A percentile compares a stretch with the other conserved stretches of the same genome.
phyloP scores from a whole-genome alignment of 345 rosid genomes.

The Balakata baccata region DNA sequence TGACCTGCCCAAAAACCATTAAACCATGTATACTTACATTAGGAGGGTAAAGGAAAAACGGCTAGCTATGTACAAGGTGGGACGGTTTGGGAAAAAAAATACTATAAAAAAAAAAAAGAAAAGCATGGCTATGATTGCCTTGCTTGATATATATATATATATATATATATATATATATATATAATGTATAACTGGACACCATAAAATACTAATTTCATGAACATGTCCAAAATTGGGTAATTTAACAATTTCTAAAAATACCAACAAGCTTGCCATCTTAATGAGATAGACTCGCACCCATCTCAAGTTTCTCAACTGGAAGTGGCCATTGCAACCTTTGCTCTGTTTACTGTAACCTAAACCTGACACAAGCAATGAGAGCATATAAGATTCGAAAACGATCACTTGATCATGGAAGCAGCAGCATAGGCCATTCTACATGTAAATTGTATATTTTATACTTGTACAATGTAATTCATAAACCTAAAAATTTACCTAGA shows the following conservation, averaged over 20 bases:
- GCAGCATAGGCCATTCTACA: not conserved
- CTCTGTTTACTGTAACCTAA: not conserved
- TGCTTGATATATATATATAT: not conserved
- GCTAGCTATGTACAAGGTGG: slow-evolving; percentile 22
- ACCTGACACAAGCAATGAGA: not conserved
- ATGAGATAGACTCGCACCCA: not conserved
- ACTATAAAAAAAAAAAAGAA: not conserved
- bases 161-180: slow-evolving; percentile 12
- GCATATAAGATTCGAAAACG: not conserved
- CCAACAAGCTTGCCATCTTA: slow-evolving; percentile 11
- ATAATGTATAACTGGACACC: slow-evolving; percentile 24
- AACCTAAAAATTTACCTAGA: slow-evolving; percentile 13
- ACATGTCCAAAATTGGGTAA: slow-evolving; percentile 28
- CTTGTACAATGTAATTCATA: not conserved
- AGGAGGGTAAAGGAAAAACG: not conserved
- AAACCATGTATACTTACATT: slow-evolving; percentile 18
- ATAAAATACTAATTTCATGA: slow-evolving; percentile 18
- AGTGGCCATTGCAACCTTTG: not conserved
- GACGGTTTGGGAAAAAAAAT: slow-evolving; percentile 3
- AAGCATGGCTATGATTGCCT: slow-evolving; percentile 15
- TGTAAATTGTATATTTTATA: too few relatives aligned
- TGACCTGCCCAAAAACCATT: not conserved
- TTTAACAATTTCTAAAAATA: slow-evolving; percentile 1
- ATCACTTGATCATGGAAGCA: not conserved
- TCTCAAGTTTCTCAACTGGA: slow-evolving; percentile 7